Percentiles rank a stretch among this genome's conserved stretches.
Conservation (phyloP, 305 asterid genomes). For the Rubia occidens region DNA sequence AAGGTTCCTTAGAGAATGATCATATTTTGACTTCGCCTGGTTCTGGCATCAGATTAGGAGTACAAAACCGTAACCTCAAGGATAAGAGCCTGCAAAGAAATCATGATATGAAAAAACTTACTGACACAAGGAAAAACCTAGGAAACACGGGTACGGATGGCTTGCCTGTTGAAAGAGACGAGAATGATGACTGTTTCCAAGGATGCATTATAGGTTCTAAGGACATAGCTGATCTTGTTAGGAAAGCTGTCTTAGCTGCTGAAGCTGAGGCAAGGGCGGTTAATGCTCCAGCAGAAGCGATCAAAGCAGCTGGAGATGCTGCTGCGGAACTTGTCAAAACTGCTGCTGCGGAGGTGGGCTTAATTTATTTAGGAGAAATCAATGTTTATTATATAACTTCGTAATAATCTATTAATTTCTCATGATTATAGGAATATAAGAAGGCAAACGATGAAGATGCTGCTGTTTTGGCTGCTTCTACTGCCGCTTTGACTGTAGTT, state of each 20-base stretch:
- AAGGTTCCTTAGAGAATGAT: slow-evolving; percentile 60
- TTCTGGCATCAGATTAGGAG: slow-evolving; percentile 65
- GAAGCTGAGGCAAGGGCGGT: slow-evolving; percentile 95
- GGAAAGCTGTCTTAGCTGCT: slow-evolving; percentile 89
- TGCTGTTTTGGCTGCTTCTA: slow-evolving; percentile 83
- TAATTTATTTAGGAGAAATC: slow-evolving; percentile 20
- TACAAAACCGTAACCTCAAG: slow-evolving; percentile 44
- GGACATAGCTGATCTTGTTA: slow-evolving; percentile 70
- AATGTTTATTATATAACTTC: slow-evolving; percentile 12
- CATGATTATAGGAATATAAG: slow-evolving; percentile 49
- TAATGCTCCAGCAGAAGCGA: slow-evolving; percentile 79
- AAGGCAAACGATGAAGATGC: slow-evolving; percentile 81
- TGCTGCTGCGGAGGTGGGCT: slow-evolving; percentile 82
- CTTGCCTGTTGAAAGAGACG: slow-evolving; percentile 57
- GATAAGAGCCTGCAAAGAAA: slow-evolving; percentile 45
- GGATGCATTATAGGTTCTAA: slow-evolving; percentile 76
- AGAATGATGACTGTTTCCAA: slow-evolving; percentile 80
- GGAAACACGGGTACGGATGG: slow-evolving; percentile 33
- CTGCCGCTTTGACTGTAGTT: slow-evolving; percentile 78
- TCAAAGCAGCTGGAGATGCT: slow-evolving; percentile 92
- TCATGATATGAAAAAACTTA: slow-evolving; percentile 39
- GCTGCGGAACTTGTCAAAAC: slow-evolving; percentile 95
- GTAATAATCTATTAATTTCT: slow-evolving; percentile 11
- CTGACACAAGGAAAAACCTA: slow-evolving; percentile 48
- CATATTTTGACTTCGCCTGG: slow-evolving; percentile 61